Evolutionary conservation across 2,329 filamentous ascomycete genomes (phyloP), one percentile per base, ranked within the genome.

Genomic region (Penicillium griseofulvum): DNA sequence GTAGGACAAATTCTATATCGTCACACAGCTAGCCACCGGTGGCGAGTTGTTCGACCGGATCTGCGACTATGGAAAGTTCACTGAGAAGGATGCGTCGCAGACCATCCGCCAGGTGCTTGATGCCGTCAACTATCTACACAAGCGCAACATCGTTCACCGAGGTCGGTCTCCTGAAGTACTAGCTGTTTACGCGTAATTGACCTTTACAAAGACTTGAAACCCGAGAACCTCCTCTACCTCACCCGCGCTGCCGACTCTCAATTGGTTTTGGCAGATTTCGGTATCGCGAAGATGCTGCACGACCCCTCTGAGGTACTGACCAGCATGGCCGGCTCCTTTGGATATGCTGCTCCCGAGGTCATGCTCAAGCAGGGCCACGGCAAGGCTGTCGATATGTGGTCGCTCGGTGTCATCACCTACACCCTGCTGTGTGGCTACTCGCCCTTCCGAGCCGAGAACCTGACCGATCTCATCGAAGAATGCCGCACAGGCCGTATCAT

Each of bases 331-430:
- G 94, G 94, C 41, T 97, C 94, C 0, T 97, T 99, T 71, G 94
- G 94, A 52, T 99, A 99, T 69, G 94, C 94, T 19, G 94, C 94
- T 1, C 94, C 94, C 9, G 94, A 99, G 74, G 92, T 99, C 56
- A 99, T 99, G 94, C 82, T 96, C 62, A 97, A 97, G 81, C 87
- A 90, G 70, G 94, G 94, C 19, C 95, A 99, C 73, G 94, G 94
- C 72, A 99, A 97, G 76, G 91, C 94, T 5, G 94, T 97, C 33
- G 94, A 99, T 72, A 96, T 99, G 90, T 99, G 94, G 94, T 97
- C 94, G 3, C 83, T 99, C 76, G 94, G 94, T 59, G 94, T 99
- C 68, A 99, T 99, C 69, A 97, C 94, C 39, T 99, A 99, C 77
- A 99, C 94, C 16, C 82, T 99, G 28, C 88, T 99, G 49, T 99